Evolutionary conservation across 306 rosid species (phyloP).

Genomic region (Vicia villosa): DNA sequence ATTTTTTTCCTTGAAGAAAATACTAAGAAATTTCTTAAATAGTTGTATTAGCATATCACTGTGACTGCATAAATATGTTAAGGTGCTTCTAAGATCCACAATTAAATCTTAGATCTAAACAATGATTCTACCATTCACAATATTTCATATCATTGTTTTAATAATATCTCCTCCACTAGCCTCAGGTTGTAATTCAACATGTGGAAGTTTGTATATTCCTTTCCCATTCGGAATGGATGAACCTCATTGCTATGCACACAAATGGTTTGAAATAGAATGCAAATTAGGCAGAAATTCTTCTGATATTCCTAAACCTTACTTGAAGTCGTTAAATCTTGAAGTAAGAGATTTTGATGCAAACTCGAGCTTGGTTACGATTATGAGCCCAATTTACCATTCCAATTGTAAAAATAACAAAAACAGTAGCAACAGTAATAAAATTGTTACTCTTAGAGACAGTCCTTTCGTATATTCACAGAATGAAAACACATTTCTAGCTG

Average conservation of each 20-base stretch:
- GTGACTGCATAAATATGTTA: neutral
- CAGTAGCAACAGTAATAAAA: too few species aligned
- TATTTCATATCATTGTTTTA: neutral
- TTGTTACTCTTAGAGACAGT: conserved; percentile 3
- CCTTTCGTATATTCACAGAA: conserved; percentile 41
- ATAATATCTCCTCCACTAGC: neutral
- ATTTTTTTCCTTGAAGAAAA: neutral
- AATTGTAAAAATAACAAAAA: neutral
- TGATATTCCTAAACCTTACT: neutral
- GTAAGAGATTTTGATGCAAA: neutral
- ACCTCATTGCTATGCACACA: conserved; percentile 30
- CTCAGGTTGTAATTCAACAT: conserved; percentile 26
- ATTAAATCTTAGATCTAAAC: neutral
- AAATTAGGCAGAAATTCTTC: neutral
- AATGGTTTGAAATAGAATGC: conserved; percentile 51
- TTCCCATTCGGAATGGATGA: conserved; percentile 51
- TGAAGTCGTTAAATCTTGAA: conserved; percentile 26
- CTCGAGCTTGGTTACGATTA: neutral
- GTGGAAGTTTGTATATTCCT: conserved; percentile 37
- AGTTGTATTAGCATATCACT: neutral
- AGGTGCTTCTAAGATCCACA: neutral
- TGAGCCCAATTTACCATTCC: conserved; percentile 27
- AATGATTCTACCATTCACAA: conserved; percentile 25
- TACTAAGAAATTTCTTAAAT: neutral
- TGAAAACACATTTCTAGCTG: neutral